A percentile compares a stretch with the other conserved stretches of the same genome.
These are phyloP conservation scores for Effrenium voratum DNA, from an alignment of 73 alveolate genomes.

Conservation along the genomic window DNA sequence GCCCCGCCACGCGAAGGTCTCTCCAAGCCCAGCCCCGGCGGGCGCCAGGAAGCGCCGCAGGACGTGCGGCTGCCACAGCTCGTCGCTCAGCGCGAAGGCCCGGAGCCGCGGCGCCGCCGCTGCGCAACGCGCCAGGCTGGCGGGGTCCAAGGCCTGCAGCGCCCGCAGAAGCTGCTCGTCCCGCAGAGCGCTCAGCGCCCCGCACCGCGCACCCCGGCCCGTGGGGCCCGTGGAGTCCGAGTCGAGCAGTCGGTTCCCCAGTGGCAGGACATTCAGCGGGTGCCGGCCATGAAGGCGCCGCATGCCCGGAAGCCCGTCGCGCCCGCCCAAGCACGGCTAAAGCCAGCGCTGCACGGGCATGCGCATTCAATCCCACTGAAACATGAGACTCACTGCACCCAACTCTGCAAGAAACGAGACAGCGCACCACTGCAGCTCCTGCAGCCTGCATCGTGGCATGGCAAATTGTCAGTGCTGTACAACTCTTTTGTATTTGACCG, in stretches of 20 bases:
- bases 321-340: no score
- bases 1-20: conserved; percentile 12
- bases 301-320: no score
- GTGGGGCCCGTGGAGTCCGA: neutral
- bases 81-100: conserved; percentile 35
- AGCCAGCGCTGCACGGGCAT: no score
- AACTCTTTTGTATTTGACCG: no score
- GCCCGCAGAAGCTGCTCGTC: conserved; percentile 31
- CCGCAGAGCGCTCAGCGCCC: conserved; percentile 19
- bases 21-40: conserved; percentile 11
- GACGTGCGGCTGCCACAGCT: conserved; percentile 48
- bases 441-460: no score
- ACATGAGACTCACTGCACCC: no score
- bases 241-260: conserved; percentile 50
- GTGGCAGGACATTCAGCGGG: conserved; percentile 31
- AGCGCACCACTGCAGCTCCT: no score
- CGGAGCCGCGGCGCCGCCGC: conserved; percentile 24
- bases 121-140: conserved; percentile 2
- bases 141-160: conserved; percentile 32
- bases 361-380: no score
- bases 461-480: no score
- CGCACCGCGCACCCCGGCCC: conserved; percentile 8
- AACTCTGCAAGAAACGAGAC: no score
- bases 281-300: neutral
- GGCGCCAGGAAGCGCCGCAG: conserved; percentile 14